Conservation (phyloP, 495 filamentous ascomycete species). For the Lasiosphaeriaceae sp. region DNA sequence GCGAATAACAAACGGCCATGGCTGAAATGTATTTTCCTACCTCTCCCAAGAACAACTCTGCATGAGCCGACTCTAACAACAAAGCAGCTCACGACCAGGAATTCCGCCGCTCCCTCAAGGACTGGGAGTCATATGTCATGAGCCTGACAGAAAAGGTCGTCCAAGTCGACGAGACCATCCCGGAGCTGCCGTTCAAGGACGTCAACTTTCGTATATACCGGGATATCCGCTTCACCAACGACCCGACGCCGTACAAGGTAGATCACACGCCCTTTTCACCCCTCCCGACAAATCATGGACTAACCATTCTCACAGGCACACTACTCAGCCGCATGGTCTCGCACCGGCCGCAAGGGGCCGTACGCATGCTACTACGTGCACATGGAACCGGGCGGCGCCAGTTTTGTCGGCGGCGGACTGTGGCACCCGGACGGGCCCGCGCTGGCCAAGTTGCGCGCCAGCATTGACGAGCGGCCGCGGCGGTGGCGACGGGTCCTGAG, state of each 20-base stretch:
- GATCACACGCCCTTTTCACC: slow-evolving; percentile 18
- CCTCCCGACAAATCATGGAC: slow-evolving; percentile 43
- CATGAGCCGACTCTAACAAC: not conserved
- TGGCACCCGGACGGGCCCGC: slow-evolving; percentile 68
- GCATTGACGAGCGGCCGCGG: slow-evolving; percentile 65
- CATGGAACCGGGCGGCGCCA: slow-evolving; percentile 37
- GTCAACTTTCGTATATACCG: slow-evolving; percentile 84
- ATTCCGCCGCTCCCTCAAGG: slow-evolving; percentile 69
- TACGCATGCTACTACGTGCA: slow-evolving; percentile 77
- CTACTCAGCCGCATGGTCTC: slow-evolving; percentile 81
- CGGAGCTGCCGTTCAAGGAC: slow-evolving; percentile 78
- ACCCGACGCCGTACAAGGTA: slow-evolving; percentile 84
- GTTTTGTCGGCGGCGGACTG: slow-evolving; percentile 64
- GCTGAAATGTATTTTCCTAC: slow-evolving; percentile 62
- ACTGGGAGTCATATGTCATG: slow-evolving; percentile 74
- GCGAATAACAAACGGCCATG: slow-evolving; percentile 71
- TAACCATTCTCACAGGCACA: slow-evolving; percentile 47
- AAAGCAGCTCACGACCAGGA: slow-evolving; percentile 67
- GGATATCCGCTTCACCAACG: slow-evolving; percentile 72
- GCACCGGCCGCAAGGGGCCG: slow-evolving; percentile 79
- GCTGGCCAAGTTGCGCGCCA: slow-evolving; percentile 61
- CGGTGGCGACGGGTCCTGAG: slow-evolving; percentile 63
- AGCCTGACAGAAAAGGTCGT: slow-evolving; percentile 64
- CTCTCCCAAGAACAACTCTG: not conserved
- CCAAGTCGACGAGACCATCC: slow-evolving; percentile 71